Percentiles rank a stretch among this genome's conserved stretches.
Evolutionary conservation across 2,329 filamentous ascomycete genomes (phyloP).

Genomic region (Colletotrichum kahawae): DNA sequence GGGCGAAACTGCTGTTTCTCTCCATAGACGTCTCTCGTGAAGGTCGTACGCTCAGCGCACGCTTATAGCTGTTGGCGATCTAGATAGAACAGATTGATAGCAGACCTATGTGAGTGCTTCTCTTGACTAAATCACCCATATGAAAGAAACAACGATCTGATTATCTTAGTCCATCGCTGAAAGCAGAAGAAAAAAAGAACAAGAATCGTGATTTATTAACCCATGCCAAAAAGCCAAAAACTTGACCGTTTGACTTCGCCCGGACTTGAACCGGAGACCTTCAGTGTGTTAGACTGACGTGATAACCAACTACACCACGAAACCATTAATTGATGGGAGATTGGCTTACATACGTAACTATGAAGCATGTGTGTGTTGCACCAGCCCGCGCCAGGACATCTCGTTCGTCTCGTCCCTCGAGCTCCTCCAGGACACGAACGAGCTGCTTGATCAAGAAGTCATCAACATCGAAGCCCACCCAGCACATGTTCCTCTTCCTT

Average conservation of each 20-base stretch:
- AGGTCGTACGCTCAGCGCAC: not conserved
- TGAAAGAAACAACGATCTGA: not conserved
- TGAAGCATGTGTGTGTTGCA: accelerated
- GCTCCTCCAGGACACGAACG: not conserved
- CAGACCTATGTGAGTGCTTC: not conserved
- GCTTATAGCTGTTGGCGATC: not conserved
- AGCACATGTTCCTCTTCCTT: no score
- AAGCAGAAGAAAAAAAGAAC: not conserved
- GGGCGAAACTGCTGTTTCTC: not conserved
- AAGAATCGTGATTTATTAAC: no score
- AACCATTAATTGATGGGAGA: not conserved
- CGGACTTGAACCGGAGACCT: constrained; percentile 23
- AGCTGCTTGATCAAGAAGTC: not conserved
- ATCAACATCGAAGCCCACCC: not conserved
- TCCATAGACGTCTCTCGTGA: not conserved
- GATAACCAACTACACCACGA: constrained; percentile 50
- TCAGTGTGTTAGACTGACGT: constrained; percentile 50
- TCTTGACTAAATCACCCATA: not conserved
- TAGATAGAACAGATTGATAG: not conserved
- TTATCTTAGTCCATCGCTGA: not conserved
- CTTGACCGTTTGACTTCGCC: constrained; percentile 3
- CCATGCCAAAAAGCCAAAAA: not conserved
- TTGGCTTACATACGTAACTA: accelerated
- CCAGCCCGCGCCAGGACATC: not conserved
- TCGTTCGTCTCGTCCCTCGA: not conserved